A percentile compares a stretch with the other conserved stretches of the same genome.
Conservation (phyloP, 192 early-diverging fungal species). For the Linderina pennispora region DNA sequence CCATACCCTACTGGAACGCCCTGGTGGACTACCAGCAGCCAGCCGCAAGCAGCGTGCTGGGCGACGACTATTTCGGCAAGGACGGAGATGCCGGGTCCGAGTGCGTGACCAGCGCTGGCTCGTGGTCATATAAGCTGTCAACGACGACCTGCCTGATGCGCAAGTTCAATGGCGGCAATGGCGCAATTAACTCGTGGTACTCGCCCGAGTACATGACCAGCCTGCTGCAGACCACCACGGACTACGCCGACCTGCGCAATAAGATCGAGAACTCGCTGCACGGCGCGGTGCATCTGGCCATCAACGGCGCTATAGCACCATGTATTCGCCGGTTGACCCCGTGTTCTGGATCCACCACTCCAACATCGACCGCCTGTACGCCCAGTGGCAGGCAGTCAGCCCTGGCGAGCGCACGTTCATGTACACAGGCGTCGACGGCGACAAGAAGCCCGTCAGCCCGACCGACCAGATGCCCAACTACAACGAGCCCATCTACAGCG, state of each 20-base stretch:
- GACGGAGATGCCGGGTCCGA: slow-evolving; percentile 16
- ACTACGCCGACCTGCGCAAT: slow-evolving; percentile 24
- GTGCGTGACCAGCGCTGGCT: slow-evolving; percentile 17
- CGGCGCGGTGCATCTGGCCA: slow-evolving; percentile 34
- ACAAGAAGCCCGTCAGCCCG: slow-evolving; percentile 2
- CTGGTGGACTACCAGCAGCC: slow-evolving; percentile 44
- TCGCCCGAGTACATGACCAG: slow-evolving; percentile 37
- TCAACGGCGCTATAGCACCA: slow-evolving; percentile 47
- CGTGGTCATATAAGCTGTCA: slow-evolving; percentile 18
- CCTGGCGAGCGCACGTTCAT: slow-evolving; percentile 27
- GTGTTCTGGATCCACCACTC: slow-evolving; percentile 60
- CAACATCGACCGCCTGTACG: slow-evolving; percentile 51
- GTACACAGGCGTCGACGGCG: slow-evolving; percentile 27
- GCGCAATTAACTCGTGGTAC: slow-evolving; percentile 26
- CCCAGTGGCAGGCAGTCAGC: slow-evolving; percentile 47
- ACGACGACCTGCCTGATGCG: slow-evolving; percentile 27
- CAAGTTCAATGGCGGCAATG: slow-evolving; percentile 16
- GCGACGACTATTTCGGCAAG: slow-evolving; percentile 41
- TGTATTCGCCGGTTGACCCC: slow-evolving; percentile 51
- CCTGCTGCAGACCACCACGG: slow-evolving; percentile 17
- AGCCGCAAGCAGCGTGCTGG: slow-evolving; percentile 8
- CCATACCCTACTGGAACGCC: slow-evolving; percentile 45
- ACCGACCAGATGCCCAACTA: slow-evolving; percentile 13
- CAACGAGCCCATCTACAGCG: slow-evolving; percentile 15
- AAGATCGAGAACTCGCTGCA: slow-evolving; percentile 42